phyloP scores from a whole-genome alignment of 2,329 filamentous ascomycete genomes.

The Plenodomus biglobosus region DNA sequence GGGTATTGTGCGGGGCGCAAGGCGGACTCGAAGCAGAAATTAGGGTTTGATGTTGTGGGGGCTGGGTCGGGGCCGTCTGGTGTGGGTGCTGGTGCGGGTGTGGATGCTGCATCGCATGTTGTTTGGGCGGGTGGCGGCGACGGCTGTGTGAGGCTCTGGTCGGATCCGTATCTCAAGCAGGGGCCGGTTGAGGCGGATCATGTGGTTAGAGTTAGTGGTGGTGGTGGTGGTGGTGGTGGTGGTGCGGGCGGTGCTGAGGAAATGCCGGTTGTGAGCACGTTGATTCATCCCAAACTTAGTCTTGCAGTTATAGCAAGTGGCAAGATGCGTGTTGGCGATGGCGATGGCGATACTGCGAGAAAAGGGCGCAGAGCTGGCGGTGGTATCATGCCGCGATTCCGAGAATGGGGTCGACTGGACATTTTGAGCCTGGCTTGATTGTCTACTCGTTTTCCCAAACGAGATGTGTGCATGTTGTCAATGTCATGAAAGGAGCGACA shows the following conservation, averaged over 20 bases:
- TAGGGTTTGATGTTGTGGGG: conserved; percentile 56
- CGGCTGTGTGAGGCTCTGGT: conserved; percentile 52
- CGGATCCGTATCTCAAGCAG: conserved; percentile 31
- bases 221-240: too few relatives aligned
- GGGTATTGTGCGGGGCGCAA: conserved; percentile 50
- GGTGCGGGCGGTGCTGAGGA: too few relatives aligned
- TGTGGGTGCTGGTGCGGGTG: conserved; percentile 17
- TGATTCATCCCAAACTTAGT: conserved; percentile 28
- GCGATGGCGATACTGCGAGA: neutral
- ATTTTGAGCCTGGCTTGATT: conserved; percentile 25
- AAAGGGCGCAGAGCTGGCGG: conserved; percentile 13
- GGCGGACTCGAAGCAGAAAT: conserved; percentile 56
- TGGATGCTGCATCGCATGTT: conserved; percentile 46
- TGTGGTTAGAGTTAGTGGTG: conserved; percentile 19
- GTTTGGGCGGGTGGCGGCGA: conserved; percentile 63
- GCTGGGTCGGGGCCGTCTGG: conserved; percentile 26
- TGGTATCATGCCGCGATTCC: conserved; percentile 10
- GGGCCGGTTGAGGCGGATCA: conserved; percentile 44
- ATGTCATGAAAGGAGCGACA: too few relatives aligned
- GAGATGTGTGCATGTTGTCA: too few relatives aligned
- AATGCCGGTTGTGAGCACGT: conserved; percentile 23
- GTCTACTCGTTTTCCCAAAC: too few relatives aligned
- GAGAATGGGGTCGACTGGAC: conserved; percentile 28
- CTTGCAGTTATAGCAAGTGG: conserved; percentile 32
- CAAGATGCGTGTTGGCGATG: conserved; percentile 4